Evolutionary conservation across 192 early-diverging fungal species (phyloP).

Genomic region (Dissophora globulifera): DNA sequence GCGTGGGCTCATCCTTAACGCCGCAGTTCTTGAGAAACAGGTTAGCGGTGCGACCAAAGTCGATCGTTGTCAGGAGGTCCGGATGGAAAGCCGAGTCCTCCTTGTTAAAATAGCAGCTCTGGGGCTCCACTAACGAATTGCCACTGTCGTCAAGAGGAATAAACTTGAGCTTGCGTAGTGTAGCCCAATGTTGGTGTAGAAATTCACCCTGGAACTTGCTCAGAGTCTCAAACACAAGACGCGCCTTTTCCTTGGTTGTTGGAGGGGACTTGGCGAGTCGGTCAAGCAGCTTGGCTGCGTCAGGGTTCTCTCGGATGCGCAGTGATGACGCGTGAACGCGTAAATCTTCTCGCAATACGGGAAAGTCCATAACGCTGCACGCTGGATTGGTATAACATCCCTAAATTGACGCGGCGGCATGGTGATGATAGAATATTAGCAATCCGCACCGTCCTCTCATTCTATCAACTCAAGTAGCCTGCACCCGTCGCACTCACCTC

Average conservation of each 20-base stretch:
- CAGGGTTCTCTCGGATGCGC: slow-evolving; percentile 72
- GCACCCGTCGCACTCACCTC: slow-evolving; percentile 2
- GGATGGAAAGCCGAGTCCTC: slow-evolving; percentile 59
- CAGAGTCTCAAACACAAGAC: slow-evolving; percentile 74
- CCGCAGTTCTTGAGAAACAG: slow-evolving; percentile 86
- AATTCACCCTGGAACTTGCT: slow-evolving; percentile 71
- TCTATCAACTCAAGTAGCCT: neutral
- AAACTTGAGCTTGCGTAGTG: slow-evolving; percentile 63
- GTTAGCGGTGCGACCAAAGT: slow-evolving; percentile 80
- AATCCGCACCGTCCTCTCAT: neutral
- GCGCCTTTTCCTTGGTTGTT: slow-evolving; percentile 53
- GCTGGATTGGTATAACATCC: slow-evolving; percentile 74
- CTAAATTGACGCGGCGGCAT: too few species aligned
- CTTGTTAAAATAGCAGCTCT: slow-evolving; percentile 66
- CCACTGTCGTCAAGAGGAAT: slow-evolving; percentile 66
- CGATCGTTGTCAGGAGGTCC: slow-evolving; percentile 66
- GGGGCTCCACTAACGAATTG: slow-evolving; percentile 53
- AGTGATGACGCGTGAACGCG: slow-evolving; percentile 65
- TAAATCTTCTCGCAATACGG: slow-evolving; percentile 67
- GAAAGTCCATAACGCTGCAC: slow-evolving; percentile 72
- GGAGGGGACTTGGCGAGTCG: slow-evolving; percentile 50
- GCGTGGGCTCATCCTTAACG: slow-evolving; percentile 81
- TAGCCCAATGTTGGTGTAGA: slow-evolving; percentile 61
- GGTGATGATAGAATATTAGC: too few species aligned
- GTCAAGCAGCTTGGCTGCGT: slow-evolving; percentile 44